These are phyloP conservation scores for Cryptococcus sp. DNA, from an alignment of 1,284 basidiomycete genomes.

Conservation along the genomic window DNA sequence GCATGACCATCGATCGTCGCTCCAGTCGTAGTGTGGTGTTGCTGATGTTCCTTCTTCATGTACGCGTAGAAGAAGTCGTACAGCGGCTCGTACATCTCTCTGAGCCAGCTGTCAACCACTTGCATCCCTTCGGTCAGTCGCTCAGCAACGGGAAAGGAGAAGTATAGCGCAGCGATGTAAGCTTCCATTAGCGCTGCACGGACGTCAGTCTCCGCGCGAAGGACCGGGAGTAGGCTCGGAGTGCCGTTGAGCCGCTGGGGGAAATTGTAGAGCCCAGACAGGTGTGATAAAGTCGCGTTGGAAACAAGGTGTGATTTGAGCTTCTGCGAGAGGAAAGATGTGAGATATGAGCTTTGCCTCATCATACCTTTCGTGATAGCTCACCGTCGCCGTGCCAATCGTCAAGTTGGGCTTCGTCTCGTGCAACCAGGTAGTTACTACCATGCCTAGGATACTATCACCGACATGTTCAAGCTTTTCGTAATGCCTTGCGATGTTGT, in stretches of 20 bases:
- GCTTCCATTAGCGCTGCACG: conserved; percentile 50
- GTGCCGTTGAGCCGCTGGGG: conserved; percentile 40
- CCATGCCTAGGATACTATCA: conserved; percentile 46
- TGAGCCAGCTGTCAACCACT: conserved; percentile 40
- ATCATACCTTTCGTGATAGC: conserved; percentile 3
- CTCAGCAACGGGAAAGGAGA: conserved; percentile 33
- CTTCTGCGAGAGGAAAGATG: conserved; percentile 30
- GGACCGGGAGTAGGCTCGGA: conserved; percentile 34
- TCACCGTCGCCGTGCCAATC: conserved; percentile 46
- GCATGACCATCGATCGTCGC: conserved; percentile 27
- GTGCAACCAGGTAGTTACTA: conserved; percentile 50
- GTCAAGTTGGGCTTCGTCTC: conserved; percentile 42
- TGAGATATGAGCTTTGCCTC: background rate
- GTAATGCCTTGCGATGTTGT: conserved; percentile 33
- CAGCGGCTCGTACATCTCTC: conserved; percentile 49
- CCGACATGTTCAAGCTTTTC: conserved; percentile 52
- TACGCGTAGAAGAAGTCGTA: conserved; percentile 47
- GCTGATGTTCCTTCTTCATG: conserved; percentile 40
- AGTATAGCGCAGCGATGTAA: conserved; percentile 48
- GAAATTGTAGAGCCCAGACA: conserved; percentile 46
- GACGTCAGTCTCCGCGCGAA: conserved; percentile 45
- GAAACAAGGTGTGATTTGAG: conserved; percentile 50
- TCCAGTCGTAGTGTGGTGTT: conserved; percentile 32
- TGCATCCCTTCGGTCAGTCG: conserved; percentile 26
- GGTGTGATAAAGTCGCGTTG: conserved; percentile 47